These are phyloP conservation scores for Dillenia turbinata DNA, from an alignment of 164 flowering plant genomes.

Conservation along the genomic window DNA sequence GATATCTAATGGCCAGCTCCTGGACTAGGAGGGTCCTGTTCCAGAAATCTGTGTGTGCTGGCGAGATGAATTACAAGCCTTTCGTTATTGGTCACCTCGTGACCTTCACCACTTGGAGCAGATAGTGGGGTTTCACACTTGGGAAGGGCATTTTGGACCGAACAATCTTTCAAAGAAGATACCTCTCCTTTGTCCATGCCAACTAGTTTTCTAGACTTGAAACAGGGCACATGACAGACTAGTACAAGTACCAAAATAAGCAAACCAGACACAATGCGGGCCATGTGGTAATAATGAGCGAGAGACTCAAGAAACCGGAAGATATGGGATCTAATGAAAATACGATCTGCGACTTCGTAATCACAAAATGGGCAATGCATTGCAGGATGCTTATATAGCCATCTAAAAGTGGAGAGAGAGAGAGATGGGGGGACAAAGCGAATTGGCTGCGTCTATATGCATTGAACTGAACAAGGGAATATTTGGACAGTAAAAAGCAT, in stretches of 20 bases:
- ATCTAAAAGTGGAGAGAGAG: background rate
- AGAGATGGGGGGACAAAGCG: background rate
- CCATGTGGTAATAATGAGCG: slow-evolving; percentile 1
- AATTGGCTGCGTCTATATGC: background rate
- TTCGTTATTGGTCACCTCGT: background rate
- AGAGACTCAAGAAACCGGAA: background rate
- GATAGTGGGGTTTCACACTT: slow-evolving; percentile 6
- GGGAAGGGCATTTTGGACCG: slow-evolving; percentile 4
- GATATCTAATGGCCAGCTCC: slow-evolving; percentile 7
- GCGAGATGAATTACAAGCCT: too few relatives aligned
- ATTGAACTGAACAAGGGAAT: too few relatives aligned
- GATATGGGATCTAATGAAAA: background rate
- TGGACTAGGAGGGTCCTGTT: slow-evolving; percentile 15
- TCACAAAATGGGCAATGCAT: background rate
- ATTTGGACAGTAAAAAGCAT: too few relatives aligned
- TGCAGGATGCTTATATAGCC: slow-evolving; percentile 9
- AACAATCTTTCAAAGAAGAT: background rate
- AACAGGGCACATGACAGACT: background rate
- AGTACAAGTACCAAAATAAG: slow-evolving; percentile 2
- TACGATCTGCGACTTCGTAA: background rate
- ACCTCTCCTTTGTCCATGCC: background rate
- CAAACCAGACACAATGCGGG: background rate
- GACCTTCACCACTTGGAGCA: slow-evolving; percentile 7
- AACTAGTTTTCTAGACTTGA: slow-evolving; percentile 1
- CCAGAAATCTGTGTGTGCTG: slow-evolving; percentile 6